Evolutionary conservation across 2,329 filamentous ascomycete genomes (phyloP).

Genomic region (Phaeomoniella chlamydospora): DNA sequence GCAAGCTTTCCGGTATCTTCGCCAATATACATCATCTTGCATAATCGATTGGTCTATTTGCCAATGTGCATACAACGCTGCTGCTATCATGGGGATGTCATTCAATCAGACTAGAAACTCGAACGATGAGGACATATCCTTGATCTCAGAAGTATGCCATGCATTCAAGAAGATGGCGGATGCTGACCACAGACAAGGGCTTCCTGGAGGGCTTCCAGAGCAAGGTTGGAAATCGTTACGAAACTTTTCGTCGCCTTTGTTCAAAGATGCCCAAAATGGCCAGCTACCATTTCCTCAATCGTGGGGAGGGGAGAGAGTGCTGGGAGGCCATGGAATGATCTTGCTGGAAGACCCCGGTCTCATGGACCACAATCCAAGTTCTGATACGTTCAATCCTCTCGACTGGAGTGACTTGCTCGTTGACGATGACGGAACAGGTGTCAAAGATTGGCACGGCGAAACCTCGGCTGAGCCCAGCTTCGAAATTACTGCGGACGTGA

Average conservation of each 20-base stretch:
- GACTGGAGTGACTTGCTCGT: not conserved
- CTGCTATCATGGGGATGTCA: slow-evolving; percentile 1
- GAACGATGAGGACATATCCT: not conserved
- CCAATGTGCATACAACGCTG: slow-evolving; percentile 3
- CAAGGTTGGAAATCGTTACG: not conserved
- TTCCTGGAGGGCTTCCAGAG: not conserved
- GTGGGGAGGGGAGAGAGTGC: slow-evolving; percentile 2
- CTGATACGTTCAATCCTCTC: not conserved
- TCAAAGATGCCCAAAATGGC: not conserved
- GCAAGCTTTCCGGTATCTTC: slow-evolving; percentile 1
- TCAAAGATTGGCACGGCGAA: too few relatives aligned
- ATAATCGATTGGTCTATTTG: slow-evolving; percentile 2
- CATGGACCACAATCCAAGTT: not conserved
- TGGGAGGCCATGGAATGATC: slow-evolving; percentile 10
- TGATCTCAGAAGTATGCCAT: slow-evolving; percentile 1
- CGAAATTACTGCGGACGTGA: too few relatives aligned
- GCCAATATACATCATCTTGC: not conserved
- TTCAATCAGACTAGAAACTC: not conserved
- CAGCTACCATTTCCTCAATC: not conserved
- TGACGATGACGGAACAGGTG: not conserved
- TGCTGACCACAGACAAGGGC: not conserved
- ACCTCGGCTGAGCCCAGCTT: too few relatives aligned
- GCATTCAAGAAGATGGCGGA: not conserved
- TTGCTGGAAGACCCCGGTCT: slow-evolving; percentile 7
- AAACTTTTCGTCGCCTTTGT: not conserved